Evolutionary conservation across 2,329 filamentous ascomycete species (phyloP), one percentile per base, ranked within the genome.

Genomic region (Beauveria scarabaeidicola): DNA sequence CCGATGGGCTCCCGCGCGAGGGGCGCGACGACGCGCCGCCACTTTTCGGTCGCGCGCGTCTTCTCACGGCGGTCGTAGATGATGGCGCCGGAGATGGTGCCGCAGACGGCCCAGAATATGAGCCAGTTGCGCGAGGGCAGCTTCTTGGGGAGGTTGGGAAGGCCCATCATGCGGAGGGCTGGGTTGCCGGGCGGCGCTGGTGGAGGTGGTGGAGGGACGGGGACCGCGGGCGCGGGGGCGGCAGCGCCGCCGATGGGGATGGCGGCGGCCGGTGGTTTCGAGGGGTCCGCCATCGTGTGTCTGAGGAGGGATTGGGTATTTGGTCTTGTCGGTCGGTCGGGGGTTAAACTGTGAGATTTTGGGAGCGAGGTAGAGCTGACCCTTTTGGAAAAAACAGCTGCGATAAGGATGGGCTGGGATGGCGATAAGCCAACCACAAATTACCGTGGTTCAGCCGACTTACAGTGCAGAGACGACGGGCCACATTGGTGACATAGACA

Each of bases 111-210:
- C 74, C 92, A 85, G 77, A 99, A 99, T 69, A 99, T 97, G 75
- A 94, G 85, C 94, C 94, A 99, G 73, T 97, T 97, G 63, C 94
- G 89, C 19, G 93, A 97, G 8, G 94, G 94, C 19, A 99, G 84
- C 73, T 86, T 91, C 66, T 86, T 82, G 61, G 89, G 88, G 62
- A 97, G 83, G 65, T 87, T 89, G 54, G 93, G 93, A 61, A 99
- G 78, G 60, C 93, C 93, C 76, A 94, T 85, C 81, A 90, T 89
- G 64, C 83, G 84, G 67, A 90, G 83, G 58, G 85, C 88, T 47
- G 87, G 88, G 74, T 93, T 93, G 53, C 81, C 78, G 27, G 54
- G 67, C 78, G 73, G 51, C 75, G 68, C 63, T 65, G 81, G 32
- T 15, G 32, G 32, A 36, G 32, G 32, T 15, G 32, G 32, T 36